These are phyloP conservation scores for Trichomonas vaginalis DNA, from an alignment of 208 protist species.

Conservation along the genomic window DNA sequence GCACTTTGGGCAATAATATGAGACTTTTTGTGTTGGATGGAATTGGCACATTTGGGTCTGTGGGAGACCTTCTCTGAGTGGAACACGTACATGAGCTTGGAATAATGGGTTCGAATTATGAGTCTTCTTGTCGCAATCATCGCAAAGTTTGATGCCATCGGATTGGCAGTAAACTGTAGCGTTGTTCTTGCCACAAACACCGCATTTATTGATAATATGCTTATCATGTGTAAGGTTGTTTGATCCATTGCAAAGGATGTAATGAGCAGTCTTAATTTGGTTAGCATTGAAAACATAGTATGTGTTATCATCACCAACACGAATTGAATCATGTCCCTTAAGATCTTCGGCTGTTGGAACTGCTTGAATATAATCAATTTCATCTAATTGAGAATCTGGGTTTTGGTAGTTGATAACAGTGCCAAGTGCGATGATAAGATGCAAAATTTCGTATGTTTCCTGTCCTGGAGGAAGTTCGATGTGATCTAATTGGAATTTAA, in stretches of 20 bases:
- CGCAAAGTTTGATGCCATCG: background rate
- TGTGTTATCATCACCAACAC: background rate
- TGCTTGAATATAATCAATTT: background rate
- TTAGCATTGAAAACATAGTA: background rate
- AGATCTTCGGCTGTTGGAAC: background rate
- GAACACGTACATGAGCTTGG: background rate
- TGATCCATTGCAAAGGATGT: background rate
- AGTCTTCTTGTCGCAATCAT: background rate
- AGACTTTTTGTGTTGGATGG: background rate
- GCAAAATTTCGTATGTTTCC: background rate
- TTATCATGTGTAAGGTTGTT: background rate
- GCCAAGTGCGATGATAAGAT: background rate
- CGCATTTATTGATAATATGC: background rate
- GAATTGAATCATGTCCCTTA: background rate
- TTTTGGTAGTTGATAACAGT: background rate
- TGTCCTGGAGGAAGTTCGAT: background rate
- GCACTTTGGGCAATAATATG: constrained; percentile 2
- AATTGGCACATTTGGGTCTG: background rate
- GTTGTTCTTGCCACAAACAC: background rate
- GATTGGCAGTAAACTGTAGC: background rate
- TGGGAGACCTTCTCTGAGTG: background rate
- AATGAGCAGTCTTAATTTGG: background rate
- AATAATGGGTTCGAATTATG: background rate
- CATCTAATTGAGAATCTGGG: background rate
- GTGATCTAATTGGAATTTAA: background rate